phyloP scores from a whole-genome alignment of 768 basidiomycete genomes.

The Boletus fagicola region DNA sequence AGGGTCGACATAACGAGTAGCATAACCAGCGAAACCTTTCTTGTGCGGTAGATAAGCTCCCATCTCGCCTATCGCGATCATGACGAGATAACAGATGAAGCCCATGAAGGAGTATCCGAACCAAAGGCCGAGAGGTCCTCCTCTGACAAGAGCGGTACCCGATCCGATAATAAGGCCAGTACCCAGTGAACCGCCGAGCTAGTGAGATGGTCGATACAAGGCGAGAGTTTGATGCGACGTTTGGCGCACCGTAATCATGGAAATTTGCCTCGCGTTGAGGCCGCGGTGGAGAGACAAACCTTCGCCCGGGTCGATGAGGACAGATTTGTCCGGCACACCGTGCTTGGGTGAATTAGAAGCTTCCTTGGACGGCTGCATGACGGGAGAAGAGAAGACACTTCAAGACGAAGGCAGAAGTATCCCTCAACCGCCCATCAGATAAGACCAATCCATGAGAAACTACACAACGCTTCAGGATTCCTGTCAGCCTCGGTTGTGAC shows the following conservation, averaged over 20 bases:
- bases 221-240: neutral
- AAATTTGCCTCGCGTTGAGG: slow-evolving; percentile 51
- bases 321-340: neutral
- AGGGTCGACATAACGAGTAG: slow-evolving; percentile 64
- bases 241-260: slow-evolving; percentile 50
- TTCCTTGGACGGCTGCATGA: neutral
- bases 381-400: neutral
- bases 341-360: neutral
- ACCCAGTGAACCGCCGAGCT: slow-evolving; percentile 51
- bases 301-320: slow-evolving; percentile 35
- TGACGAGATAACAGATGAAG: slow-evolving; percentile 57
- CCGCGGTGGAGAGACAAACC: slow-evolving; percentile 45
- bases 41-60: slow-evolving; percentile 52
- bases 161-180: slow-evolving; percentile 59
- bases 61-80: slow-evolving; percentile 46
- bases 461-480: neutral
- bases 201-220: neutral
- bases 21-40: slow-evolving; percentile 56
- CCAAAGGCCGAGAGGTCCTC: slow-evolving; percentile 50
- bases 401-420: neutral
- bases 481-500: neutral
- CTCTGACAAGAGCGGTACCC: slow-evolving; percentile 54
- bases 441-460: slow-evolving; percentile 3
- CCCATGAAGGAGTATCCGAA: slow-evolving; percentile 49
- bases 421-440: neutral